phyloP scores from a whole-genome alignment of 2,329 filamentous ascomycete species.

The Tothia fuscella region DNA sequence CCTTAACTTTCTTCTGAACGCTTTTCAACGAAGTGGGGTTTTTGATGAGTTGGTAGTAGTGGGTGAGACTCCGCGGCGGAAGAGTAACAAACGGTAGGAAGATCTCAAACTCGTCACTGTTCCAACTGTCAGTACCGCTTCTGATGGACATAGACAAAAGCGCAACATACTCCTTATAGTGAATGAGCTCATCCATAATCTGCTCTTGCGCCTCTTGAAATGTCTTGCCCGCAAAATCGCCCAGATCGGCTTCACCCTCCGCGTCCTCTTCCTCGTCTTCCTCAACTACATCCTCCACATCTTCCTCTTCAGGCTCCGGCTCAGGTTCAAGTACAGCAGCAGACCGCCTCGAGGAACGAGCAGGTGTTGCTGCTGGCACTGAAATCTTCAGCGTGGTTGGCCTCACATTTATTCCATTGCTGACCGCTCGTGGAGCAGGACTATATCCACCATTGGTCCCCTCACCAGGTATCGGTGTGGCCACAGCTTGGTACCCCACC shows the following conservation, averaged over 20 bases:
- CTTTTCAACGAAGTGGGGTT: constrained; percentile 69
- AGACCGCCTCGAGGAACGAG: too few relatives aligned
- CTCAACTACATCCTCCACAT: too few relatives aligned
- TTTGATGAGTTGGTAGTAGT: constrained; percentile 77
- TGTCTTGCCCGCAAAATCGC: constrained; percentile 46
- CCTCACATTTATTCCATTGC: background rate
- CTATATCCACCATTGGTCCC: constrained; percentile 3
- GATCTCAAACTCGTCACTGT: constrained; percentile 45
- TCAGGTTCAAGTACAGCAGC: too few relatives aligned
- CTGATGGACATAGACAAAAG: background rate
- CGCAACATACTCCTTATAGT: constrained; percentile 43
- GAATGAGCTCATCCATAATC: constrained; percentile 62
- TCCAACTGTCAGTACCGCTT: constrained; percentile 13
- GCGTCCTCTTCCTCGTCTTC: constrained; percentile 1
- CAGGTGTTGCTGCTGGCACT: background rate
- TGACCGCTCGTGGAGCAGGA: background rate
- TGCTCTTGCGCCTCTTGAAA: constrained; percentile 84
- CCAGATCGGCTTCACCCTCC: background rate
- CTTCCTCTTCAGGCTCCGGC: background rate
- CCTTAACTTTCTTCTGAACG: constrained; percentile 65
- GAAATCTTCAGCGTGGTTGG: background rate
- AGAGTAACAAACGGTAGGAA: constrained; percentile 67
- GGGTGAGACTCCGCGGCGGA: constrained; percentile 61
- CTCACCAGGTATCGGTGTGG: constrained; percentile 57
- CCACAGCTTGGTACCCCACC: constrained; percentile 55